Base-by-base conservation (phyloP, 352 stramenopile species). In the Elongisporangium anandrum region DNA sequence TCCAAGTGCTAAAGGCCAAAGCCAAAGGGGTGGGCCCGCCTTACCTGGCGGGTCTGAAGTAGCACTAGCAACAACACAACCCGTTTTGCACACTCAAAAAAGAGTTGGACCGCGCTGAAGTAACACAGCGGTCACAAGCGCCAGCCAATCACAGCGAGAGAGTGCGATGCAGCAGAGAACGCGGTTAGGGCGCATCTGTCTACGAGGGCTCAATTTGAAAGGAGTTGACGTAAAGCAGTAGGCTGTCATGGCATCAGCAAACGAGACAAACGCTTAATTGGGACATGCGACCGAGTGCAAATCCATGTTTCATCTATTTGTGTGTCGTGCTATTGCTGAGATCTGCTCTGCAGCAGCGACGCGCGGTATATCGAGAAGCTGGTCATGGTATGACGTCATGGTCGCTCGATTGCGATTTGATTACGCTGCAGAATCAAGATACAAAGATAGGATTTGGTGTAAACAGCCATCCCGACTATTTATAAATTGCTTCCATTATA, bases 91-190 rank as follows among this genome's bases (percentile, higher is more conserved):
- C 16, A 23, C 48, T 23, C 48, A 6, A 21, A 52, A 21, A 21
- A 24, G 48, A 45, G 34, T 45, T 45, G 34, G 34, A 52, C n/a
- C 21, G 48, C n/a, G 10, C n/a, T 52, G 48, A 52, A 52, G 48
- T 52, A 52, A 52, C 48, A 24, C 48, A 52, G 21, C 19, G n/a
- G 48, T 52, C 48, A 52, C 48, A 24, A 52, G n/a, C 48, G n/a
- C 19, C 48, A 24, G 48, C n/a, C 21, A 52, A 24, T 52, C 19
- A 52, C n/a, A 45, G 34, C 34, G 1, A 2, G 9, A 9, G 13
- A 3, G 34, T 45, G 34, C 6, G 34, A 45, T 45, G 34, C 34
- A 1, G 34, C 34, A 45, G 34, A 45, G 34, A 45, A 45, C 34
- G 34, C 34, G 34, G 34, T 7, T 45, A 45, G 34, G 34, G 34